Conservation (phyloP, 2,329 filamentous ascomycete species). For the Anisogramma anomala region DNA sequence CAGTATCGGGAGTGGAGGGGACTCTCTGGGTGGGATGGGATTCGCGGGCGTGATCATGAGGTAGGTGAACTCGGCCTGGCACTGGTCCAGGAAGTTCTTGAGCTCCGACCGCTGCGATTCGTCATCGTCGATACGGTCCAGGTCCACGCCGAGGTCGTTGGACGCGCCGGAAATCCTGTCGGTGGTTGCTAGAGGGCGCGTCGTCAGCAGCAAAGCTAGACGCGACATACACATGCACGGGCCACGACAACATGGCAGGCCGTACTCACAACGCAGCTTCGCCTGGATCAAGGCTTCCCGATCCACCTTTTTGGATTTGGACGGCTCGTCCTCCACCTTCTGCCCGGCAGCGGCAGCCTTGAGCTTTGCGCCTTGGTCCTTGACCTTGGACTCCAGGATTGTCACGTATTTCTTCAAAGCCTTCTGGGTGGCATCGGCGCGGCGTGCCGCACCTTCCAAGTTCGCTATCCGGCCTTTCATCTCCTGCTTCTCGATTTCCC, state of each 20-base stretch:
- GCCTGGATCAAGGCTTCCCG: slow-evolving; percentile 44
- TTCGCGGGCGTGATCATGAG: slow-evolving; percentile 58
- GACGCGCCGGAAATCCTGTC: slow-evolving; percentile 28
- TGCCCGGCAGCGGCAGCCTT: slow-evolving; percentile 39
- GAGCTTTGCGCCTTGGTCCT: slow-evolving; percentile 65
- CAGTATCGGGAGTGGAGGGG: slow-evolving; percentile 44
- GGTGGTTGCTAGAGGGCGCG: slow-evolving; percentile 26
- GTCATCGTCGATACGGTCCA: slow-evolving; percentile 37
- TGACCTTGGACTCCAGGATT: slow-evolving; percentile 79
- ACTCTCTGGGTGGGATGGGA: slow-evolving; percentile 52
- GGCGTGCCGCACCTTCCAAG: slow-evolving; percentile 78
- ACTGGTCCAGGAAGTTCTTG: slow-evolving; percentile 51
- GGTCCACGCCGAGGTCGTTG: slow-evolving; percentile 33
- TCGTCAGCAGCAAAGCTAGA: slow-evolving; percentile 5
- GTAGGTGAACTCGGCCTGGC: slow-evolving; percentile 55
- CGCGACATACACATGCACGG: no score
- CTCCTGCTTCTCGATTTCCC: slow-evolving; percentile 98
- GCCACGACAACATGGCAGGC: slow-evolving; percentile 5
- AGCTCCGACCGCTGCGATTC: slow-evolving; percentile 41
- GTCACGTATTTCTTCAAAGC: slow-evolving; percentile 81
- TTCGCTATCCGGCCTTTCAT: slow-evolving; percentile 97
- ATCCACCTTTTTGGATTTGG: slow-evolving; percentile 38
- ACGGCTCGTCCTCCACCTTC: slow-evolving; percentile 17
- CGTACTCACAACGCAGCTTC: slow-evolving; percentile 40
- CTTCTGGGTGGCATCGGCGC: slow-evolving; percentile 79